Evolutionary conservation across 1,284 basidiomycete species (phyloP), one percentile per base, ranked within the genome.

Genomic region (Cutaneotrichosporon sp.): DNA sequence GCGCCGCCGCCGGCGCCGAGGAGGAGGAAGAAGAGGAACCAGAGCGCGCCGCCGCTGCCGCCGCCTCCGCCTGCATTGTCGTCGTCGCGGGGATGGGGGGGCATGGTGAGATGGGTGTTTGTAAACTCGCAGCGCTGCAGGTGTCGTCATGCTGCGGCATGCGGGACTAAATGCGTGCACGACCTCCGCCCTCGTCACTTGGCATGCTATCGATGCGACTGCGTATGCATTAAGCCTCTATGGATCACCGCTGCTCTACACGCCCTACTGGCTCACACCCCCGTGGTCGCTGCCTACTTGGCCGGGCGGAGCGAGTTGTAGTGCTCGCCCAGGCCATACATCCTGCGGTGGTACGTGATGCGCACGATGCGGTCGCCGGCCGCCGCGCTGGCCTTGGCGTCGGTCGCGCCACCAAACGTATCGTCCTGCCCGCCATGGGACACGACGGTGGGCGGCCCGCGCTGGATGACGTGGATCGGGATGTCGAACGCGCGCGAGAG

Each of bases 401-500:
- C 76, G 52, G 74, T 67, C 8, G 78, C 71, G 36, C 79, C 75
- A 47, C 77, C 72, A 54, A 75, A 75, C 14, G 66, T 62, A 59
- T 79, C 78, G 25, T 69, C 67, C 6, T 42, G 57, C 1, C 77
- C 74, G 25, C 87, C 83, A 69, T 97, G 94, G 7, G 89, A 85
- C 10, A 97, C 93, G 27, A 98, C 83, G 0, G 87, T 83, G 1
- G 94, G 95, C 33, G 83, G 83, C 0, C 89, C 89, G 1, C 87
- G 85, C 76, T 99, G 97, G 20, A 98, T 84, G 58, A 99, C 90
- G 76, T 97, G 89, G 59, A 99, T 95, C 0, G 93, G 90, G 29
- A 94, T 82, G 57, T 87, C 83, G 77, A 87, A 97, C n/a, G 88
- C 87, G 58, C 89, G 84, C 70, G 89, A 89, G 11, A 99, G 82